Evolutionary conservation across 1,284 basidiomycete species (phyloP).

Genomic region (Lignosus rhinocerotis): DNA sequence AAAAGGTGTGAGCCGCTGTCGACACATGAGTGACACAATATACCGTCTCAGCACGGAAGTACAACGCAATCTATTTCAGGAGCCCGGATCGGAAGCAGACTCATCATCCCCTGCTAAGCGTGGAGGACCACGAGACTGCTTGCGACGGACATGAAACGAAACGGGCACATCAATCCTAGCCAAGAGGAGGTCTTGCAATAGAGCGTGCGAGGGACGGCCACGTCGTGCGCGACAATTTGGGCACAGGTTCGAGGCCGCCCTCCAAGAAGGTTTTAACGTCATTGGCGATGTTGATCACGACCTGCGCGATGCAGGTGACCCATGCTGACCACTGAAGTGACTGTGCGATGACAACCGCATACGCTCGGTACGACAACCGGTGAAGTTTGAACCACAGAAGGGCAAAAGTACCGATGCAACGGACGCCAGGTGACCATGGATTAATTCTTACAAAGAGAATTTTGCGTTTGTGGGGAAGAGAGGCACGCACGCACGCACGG

Average conservation of each 20-base stretch:
- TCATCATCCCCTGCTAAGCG: too few species aligned
- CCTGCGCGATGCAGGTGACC: slow-evolving; percentile 2
- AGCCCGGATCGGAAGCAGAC: too few species aligned
- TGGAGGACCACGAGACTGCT: too few species aligned
- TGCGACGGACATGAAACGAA: too few species aligned
- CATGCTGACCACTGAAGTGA: background rate
- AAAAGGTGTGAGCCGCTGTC: too few species aligned
- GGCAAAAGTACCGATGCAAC: background rate
- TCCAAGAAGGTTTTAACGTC: slow-evolving; percentile 1
- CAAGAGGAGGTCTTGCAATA: too few species aligned
- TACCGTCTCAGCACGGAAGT: too few species aligned
- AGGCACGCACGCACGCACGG: background rate
- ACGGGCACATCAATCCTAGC: too few species aligned
- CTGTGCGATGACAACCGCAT: background rate
- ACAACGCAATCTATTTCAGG: too few species aligned
- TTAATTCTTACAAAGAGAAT: background rate
- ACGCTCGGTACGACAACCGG: slow-evolving; percentile 11
- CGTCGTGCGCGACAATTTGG: background rate
- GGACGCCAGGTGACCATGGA: slow-evolving; percentile 11
- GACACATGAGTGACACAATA: too few species aligned
- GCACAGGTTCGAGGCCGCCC: slow-evolving; percentile 5
- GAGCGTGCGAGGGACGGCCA: background rate
- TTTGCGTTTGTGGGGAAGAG: slow-evolving; percentile 1
- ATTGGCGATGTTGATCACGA: background rate
- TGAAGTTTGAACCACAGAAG: background rate